phyloP scores from a whole-genome alignment of 1,139 yeast genomes.

The Blastobotrys aristatus region DNA sequence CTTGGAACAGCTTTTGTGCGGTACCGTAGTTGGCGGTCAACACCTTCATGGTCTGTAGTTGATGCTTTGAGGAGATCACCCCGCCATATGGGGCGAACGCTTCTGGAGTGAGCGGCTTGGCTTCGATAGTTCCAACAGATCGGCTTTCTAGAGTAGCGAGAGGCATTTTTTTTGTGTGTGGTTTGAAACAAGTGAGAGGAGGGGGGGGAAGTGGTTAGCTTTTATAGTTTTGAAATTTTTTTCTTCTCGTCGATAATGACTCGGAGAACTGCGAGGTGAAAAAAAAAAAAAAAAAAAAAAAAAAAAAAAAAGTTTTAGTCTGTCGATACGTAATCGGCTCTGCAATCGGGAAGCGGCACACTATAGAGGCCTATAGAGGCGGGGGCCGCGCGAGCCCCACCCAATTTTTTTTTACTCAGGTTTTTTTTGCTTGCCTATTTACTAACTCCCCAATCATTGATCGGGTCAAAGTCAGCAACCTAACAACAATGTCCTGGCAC shows the following conservation, averaged over 20 bases:
- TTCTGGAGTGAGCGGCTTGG: conserved; percentile 45
- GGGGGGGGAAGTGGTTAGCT: not conserved
- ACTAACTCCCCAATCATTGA: no score
- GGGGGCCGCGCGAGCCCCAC: no score
- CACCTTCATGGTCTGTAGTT: conserved; percentile 40
- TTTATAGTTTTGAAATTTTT: conserved; percentile 6
- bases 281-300: not conserved
- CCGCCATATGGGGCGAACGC: conserved; percentile 49
- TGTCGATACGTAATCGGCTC: no score
- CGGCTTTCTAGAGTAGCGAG: conserved; percentile 25
- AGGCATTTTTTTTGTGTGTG: conserved; percentile 20
- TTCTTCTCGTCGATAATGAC: not conserved
- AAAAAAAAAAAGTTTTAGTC: no score
- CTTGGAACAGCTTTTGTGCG: conserved; percentile 69
- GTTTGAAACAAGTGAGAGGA: not conserved
- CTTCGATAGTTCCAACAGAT: conserved; percentile 19
- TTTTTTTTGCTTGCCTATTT: no score
- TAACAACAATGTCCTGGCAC: conserved; percentile 28
- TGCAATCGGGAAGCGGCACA: no score
- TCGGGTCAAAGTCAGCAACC: no score
- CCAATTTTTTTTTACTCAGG: no score
- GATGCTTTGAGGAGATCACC: conserved; percentile 52
- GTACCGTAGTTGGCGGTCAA: conserved; percentile 89
- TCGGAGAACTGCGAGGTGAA: not conserved
- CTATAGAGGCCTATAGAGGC: no score